Percentiles rank a stretch among this genome's conserved stretches.
phyloP scores from a whole-genome alignment of 805 yeast genomes.

The Torulaspora maleeae region DNA sequence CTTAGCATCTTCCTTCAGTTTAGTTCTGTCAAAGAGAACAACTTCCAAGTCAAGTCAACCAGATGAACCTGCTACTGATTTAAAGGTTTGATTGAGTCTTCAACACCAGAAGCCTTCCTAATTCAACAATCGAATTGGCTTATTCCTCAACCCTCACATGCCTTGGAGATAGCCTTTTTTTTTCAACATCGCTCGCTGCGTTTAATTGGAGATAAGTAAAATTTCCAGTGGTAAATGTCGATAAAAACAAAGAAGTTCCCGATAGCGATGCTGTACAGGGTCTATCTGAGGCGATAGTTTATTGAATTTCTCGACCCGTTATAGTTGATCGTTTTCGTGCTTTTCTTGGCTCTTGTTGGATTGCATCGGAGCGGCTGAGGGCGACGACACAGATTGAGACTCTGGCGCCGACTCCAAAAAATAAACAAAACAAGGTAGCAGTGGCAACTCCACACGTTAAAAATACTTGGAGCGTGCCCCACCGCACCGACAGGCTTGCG shows the following conservation, averaged over 20 bases:
- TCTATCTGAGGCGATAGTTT: too few relatives aligned
- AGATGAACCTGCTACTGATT: neutral
- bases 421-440: too few relatives aligned
- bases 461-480: too few relatives aligned
- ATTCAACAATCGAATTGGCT: neutral
- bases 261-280: too few relatives aligned
- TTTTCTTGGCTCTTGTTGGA: neutral
- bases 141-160: neutral
- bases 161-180: neutral
- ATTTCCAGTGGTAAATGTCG: neutral
- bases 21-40: too few relatives aligned
- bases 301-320: too few relatives aligned
- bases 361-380: neutral
- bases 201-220: neutral
- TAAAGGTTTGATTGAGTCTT: neutral
- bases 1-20: neutral
- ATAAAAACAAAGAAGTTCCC: neutral
- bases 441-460: too few relatives aligned
- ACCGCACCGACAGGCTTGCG: too few relatives aligned
- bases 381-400: neutral
- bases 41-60: too few relatives aligned
- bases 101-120: neutral
- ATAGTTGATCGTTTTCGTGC: too few relatives aligned
- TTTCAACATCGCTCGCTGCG: neutral
- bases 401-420: neutral